Percentiles rank a stretch among this genome's conserved stretches.
Conservation (phyloP, 805 yeast genomes). For the Yarrowia phangngaensis region DNA sequence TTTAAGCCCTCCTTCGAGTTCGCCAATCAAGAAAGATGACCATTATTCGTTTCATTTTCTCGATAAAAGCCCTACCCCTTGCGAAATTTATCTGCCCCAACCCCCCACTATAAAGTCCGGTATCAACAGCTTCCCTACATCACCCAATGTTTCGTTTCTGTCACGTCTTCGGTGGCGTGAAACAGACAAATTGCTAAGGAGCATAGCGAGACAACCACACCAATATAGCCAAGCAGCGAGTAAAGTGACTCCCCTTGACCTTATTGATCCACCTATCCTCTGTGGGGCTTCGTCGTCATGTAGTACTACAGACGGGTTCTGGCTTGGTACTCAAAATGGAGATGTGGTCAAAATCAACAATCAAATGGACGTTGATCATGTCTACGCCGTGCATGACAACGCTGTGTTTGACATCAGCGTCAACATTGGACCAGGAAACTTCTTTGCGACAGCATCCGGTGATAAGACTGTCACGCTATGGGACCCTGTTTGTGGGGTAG, state of each 20-base stretch:
- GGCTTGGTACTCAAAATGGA: slow-evolving; percentile 9
- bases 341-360: neutral
- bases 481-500: neutral
- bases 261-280: neutral
- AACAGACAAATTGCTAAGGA: neutral
- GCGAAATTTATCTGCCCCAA: neutral
- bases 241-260: neutral
- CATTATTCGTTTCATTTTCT: neutral
- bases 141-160: slow-evolving; percentile 1
- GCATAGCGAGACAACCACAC: neutral
- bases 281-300: slow-evolving; percentile 9
- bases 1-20: slow-evolving; percentile 5
- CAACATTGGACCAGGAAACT: neutral
- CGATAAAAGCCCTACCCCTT: slow-evolving; percentile 11
- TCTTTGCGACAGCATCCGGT: slow-evolving; percentile 13
- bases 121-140: slow-evolving; percentile 5
- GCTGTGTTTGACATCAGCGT: slow-evolving; percentile 8
- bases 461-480: slow-evolving; percentile 13
- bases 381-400: neutral
- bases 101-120: slow-evolving; percentile 1
- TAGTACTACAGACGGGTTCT: neutral
- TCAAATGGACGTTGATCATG: neutral
- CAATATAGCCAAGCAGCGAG: neutral
- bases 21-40: slow-evolving; percentile 1
- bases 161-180: slow-evolving; percentile 18